These are phyloP conservation scores for Hibiscus trionum DNA, from an alignment of 345 rosid species.

Conservation along the genomic window DNA sequence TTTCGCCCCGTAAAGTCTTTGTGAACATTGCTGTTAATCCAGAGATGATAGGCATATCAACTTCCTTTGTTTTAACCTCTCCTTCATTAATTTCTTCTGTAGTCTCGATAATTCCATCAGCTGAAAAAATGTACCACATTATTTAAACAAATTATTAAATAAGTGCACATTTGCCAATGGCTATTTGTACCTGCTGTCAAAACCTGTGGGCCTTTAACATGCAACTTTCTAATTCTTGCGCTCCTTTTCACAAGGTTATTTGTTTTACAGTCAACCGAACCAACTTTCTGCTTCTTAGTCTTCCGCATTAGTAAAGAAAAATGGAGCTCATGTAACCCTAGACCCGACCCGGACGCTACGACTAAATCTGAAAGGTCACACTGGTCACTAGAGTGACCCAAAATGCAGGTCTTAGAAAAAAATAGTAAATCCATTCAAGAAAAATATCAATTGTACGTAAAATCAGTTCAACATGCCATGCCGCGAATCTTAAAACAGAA, in stretches of 20 bases:
- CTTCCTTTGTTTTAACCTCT: constrained; percentile 22
- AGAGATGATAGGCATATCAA: constrained; percentile 25
- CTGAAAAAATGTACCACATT: constrained; percentile 21
- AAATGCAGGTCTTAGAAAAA: too few relatives aligned
- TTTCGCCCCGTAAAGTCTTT: constrained; percentile 1
- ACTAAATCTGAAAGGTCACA: too few relatives aligned
- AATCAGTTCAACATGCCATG: too few relatives aligned
- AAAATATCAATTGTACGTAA: too few relatives aligned
- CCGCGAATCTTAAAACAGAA: too few relatives aligned
- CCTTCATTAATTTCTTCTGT: constrained; percentile 14
- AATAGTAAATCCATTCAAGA: too few relatives aligned
- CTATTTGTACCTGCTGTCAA: constrained; percentile 17
- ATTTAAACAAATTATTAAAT: constrained; percentile 3
- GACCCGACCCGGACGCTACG: too few relatives aligned
- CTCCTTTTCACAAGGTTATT: constrained; percentile 25
- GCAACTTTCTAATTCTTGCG: constrained; percentile 25
- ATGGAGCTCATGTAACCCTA: background rate
- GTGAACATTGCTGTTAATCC: constrained; percentile 29
- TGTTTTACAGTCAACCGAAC: constrained; percentile 21
- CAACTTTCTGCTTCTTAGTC: constrained; percentile 24
- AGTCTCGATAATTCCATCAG: constrained; percentile 12
- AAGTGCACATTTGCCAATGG: background rate
- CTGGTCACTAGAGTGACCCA: too few relatives aligned
- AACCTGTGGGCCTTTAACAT: constrained; percentile 16
- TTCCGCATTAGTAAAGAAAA: constrained; percentile 24